Percentiles rank a stretch among this genome's conserved stretches.
Conservation (phyloP, 2,329 filamentous ascomycete genomes). For the Fusarium odoratissimum region DNA sequence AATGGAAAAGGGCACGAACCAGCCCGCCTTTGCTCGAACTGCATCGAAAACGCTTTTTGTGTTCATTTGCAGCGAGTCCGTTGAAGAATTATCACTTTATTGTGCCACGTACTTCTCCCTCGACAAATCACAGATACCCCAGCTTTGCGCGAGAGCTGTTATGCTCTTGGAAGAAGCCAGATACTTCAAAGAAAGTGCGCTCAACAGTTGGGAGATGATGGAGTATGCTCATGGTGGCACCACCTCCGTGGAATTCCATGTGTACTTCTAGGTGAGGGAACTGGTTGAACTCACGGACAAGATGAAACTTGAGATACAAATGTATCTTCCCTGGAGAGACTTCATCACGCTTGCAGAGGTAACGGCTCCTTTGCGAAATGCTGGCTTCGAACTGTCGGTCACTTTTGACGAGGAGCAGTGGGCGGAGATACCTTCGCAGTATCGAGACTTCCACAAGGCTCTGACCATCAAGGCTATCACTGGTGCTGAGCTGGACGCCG, state of each 20-base stretch:
- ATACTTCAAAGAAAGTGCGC: neutral
- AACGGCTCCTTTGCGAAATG: neutral
- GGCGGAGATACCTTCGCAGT: neutral
- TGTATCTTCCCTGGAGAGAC: neutral
- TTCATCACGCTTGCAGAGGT: neutral
- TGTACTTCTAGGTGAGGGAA: neutral
- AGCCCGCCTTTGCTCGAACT: neutral
- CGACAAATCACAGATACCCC: neutral
- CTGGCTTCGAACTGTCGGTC: neutral
- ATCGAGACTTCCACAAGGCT: neutral
- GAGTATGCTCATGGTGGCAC: neutral
- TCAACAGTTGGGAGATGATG: neutral
- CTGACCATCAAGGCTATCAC: neutral
- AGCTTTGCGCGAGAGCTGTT: neutral
- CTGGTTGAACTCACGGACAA: neutral
- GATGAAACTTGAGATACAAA: neutral
- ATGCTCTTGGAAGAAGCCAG: neutral
- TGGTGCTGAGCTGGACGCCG: neutral
- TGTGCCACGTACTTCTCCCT: neutral
- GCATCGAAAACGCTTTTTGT: neutral
- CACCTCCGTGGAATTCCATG: neutral
- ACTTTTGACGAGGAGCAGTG: neutral
- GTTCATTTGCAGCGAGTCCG: neutral
- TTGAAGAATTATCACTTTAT: neutral
- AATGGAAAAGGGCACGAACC: neutral